Evolutionary conservation across 305 asterid species (phyloP), one percentile per base, ranked within the genome.

Genomic region (Plantago coronopus): DNA sequence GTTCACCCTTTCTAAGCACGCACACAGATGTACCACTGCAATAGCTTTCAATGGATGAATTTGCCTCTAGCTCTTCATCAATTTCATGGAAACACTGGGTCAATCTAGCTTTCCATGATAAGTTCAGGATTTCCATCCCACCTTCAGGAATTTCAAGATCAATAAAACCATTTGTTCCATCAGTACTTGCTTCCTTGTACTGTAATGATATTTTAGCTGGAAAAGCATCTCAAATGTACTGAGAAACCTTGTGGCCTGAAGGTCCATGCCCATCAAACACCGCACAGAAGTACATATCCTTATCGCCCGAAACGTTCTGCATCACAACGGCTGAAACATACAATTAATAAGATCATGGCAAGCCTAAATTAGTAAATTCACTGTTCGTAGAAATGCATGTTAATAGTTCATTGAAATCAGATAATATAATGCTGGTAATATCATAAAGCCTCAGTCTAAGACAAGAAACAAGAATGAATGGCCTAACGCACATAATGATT

Each of bases 211-310:
- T 69, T 67, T 77, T 81, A 3, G 81, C 69, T 1, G 91, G 91
- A 71, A 83, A 77, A 27, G 21, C 10, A 47, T 83, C 91, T 0
- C 91, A 84, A n/a, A 78, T 67, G 16, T 75, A 79, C 0, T 42
- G 85, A 1, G 91, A 74, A 60, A 84, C 91, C 70, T 66, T 70
- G 71, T 83, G 91, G 13, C 91, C 91, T 0, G 78, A 75, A 4
- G 86, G 91, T 55, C 91, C 91, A 17, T 84, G 88, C 11, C 91
- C 88, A 25, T 83, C 87, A 34, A 81, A 83, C 15, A 83, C 91
- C 1, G 80, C 87, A 46, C 83, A 75, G 29, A 81, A 79, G 53
- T 72, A 61, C 70, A 38, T 51, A 47, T 76, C 82, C 67, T 64
- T 76, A 38, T 83, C 81, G 2, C 88, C 88, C 18, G 71, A 54